Base-by-base conservation (phyloP, 208 protist genomes). In the Trypanosoma congolense region DNA sequence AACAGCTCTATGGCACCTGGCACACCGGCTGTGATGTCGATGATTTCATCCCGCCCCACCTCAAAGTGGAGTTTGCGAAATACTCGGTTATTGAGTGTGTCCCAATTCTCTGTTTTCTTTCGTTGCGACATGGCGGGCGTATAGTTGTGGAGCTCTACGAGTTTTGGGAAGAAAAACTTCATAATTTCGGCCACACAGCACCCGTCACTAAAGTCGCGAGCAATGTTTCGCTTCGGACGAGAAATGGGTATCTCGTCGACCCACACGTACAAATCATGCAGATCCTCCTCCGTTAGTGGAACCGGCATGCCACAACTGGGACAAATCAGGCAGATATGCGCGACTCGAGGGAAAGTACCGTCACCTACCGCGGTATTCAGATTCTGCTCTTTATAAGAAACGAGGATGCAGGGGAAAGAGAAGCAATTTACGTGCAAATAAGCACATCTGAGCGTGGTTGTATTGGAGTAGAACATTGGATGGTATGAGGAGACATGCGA, bases 141-240 rank as follows among this genome's bases (percentile, higher is more conserved):
- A 69, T 99, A 99, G 83, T 99, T 99, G 93, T 99, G 96, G 30
- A 99, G 59, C n/a, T 99, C 96, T 1, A 99, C 96, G 4, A 98
- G 61, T 48, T 90, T 90, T 6, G 97, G 97, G 48, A 98, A 97
- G 63, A 97, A 99, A 75, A 96, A 95, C 48, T 96, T 82, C 12
- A 98, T 70, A 4, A 98, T 85, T 56, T 99, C 97, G 0, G 97
- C 97, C 25, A 98, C 81, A 51, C 98, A 90, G 51, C 98, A 98
- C 22, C 96, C 97, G 71, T 99, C 98, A 21, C 80, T 79, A 58
- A 99, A 99, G 72, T 99, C 98, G 24, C 98, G 85, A 0, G 89
- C 74, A 54, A 99, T 98, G 69, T 99, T 98, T 29, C 81, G 75
- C 80, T 99, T 99, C 5, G 94, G 93, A 19, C 97, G 64, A 2